A percentile compares a stretch with the other conserved stretches of the same genome.
These are phyloP conservation scores for Cordyceps pruinosa DNA, from an alignment of 2,329 filamentous ascomycete genomes.

Conservation along the genomic window DNA sequence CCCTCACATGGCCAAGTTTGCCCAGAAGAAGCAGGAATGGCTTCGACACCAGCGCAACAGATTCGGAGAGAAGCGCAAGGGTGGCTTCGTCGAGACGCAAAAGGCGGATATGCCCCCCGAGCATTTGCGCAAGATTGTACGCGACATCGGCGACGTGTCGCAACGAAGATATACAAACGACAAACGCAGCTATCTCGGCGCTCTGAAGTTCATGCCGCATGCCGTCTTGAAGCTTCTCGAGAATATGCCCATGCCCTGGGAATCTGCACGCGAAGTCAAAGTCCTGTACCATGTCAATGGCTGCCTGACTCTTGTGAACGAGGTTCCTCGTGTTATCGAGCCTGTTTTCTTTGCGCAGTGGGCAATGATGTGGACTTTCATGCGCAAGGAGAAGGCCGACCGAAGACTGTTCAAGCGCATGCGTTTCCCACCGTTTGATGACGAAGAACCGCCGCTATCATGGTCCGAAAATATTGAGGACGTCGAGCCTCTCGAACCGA, in stretches of 20 bases:
- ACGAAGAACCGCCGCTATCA: constrained; percentile 93
- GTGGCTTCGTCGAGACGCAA: constrained; percentile 93
- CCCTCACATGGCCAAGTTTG: constrained; percentile 85
- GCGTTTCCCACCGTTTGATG: constrained; percentile 97
- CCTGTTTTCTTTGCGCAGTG: constrained; percentile 97
- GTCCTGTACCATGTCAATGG: constrained; percentile 98
- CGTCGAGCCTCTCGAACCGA: constrained; percentile 92
- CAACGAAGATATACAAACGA: constrained; percentile 99
- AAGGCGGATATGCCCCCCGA: constrained; percentile 98
- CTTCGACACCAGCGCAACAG: constrained; percentile 81
- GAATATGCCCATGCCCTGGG: constrained; percentile 99
- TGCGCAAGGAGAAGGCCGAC: constrained; percentile 97
- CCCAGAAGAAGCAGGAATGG: constrained; percentile 99
- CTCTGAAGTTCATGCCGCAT: constrained; percentile 98
- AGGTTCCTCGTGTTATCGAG: constrained; percentile 92
- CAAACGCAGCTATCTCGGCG: constrained; percentile 95
- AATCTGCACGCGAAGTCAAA: constrained; percentile 91
- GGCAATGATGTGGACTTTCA: constrained; percentile 99
- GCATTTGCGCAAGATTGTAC: constrained; percentile 96
- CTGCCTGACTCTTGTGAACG: constrained; percentile 93
- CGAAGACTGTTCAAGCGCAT: constrained; percentile 95
- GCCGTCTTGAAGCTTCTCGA: constrained; percentile 94
- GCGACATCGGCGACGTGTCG: constrained; percentile 96
- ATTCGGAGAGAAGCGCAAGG: constrained; percentile 95
- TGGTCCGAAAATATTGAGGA: constrained; percentile 99